Evolutionary conservation across 2,329 filamentous ascomycete genomes (phyloP), one percentile per base, ranked within the genome.

Genomic region (Calonectria honghensis): DNA sequence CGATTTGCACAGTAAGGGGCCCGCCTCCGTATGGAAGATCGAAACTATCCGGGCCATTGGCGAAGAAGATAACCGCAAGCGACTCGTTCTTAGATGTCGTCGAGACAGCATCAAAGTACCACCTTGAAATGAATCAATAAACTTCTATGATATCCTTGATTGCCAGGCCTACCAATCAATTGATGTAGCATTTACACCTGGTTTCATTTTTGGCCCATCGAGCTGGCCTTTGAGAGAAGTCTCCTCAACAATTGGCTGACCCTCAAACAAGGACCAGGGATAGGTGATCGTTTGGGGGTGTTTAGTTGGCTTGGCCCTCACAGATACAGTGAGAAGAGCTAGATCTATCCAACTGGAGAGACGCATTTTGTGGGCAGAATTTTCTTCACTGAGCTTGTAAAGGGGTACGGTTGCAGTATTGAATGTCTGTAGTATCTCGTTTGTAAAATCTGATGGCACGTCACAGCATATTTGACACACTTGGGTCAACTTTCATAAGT

Each of bases 101-200:
- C 2, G 39, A 41, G 5, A 18, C 48, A 16, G 32, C 69, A 35
- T 72, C 69, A 45, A 72, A 72, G n/a, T 72, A 72, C 69, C 69
- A 72, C 69, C 69, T 70, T 6, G 1, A 29, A 48, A 24, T 31
- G 9, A 27, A 24, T 45, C 39, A 45, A 16, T 6, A 45, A 20
- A 20, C 16, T 20, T 45, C 13, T 9, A 20, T 45, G 18, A 16
- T 6, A 45, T 45, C 4, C 16, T 20, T 4, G 6, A 45, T 6
- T 45, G 18, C 16, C 39, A 20, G 16, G 39, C 13, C 16, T 45
- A 45, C 39, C 39, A 45, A 16, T 45, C 39, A 45, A 45, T 9
- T 6, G 39, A 45, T 45, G 39, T 45, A 20, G 39, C 16, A 16
- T 45, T 45, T 20, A 45, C 39, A 45, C 39, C 39, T 6, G 39